These are phyloP conservation scores for Botrytis fragariae DNA, from an alignment of 2,329 filamentous ascomycete species.

Conservation along the genomic window DNA sequence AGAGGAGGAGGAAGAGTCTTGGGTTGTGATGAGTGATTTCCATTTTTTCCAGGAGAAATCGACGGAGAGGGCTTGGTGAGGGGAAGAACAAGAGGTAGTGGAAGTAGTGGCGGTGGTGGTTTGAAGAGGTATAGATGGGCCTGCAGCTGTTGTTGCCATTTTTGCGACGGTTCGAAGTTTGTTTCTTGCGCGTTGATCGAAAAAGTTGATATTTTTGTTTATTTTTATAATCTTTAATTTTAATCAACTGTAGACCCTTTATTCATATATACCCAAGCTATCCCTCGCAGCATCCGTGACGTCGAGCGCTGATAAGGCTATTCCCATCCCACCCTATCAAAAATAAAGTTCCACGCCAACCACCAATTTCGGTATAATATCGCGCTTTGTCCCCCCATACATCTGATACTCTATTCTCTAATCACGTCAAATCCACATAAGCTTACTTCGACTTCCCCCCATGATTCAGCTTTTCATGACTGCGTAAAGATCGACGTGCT, in stretches of 20 bases:
- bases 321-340: background rate
- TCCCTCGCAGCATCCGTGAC: background rate
- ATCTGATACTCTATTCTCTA: background rate
- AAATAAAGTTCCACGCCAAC: background rate
- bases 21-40: conserved; percentile 20
- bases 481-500: background rate
- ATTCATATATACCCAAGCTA: background rate
- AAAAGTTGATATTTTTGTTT: background rate
- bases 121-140: background rate
- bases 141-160: background rate
- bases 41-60: conserved; percentile 28
- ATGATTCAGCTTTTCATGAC: background rate
- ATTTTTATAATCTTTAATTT: background rate
- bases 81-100: background rate
- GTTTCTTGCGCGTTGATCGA: background rate
- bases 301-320: background rate
- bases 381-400: background rate
- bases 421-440: background rate
- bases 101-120: background rate
- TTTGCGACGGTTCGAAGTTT: background rate
- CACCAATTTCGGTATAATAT: background rate
- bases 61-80: conserved; percentile 19
- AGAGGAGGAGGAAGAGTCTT: too few relatives aligned
- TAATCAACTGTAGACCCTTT: background rate
- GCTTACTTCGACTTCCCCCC: background rate